Base-by-base conservation (phyloP, 257 asterid species). In the Orobanche coerulescens region DNA sequence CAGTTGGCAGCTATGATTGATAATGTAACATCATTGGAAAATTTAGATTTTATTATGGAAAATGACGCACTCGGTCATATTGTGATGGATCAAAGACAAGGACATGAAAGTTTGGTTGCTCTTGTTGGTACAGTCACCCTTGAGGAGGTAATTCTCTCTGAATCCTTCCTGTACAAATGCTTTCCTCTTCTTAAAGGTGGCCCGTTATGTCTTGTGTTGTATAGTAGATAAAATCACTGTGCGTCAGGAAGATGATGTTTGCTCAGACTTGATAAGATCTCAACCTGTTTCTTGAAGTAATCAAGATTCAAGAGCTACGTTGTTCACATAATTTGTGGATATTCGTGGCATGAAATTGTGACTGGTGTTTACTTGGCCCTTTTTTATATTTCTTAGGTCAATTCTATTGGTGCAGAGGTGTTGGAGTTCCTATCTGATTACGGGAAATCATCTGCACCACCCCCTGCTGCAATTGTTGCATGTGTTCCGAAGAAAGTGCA, bases 1-100 rank as follows among this genome's bases (percentile, higher is more conserved):
- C 99, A 93, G 65, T 72, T 89, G 79, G 99, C 99, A 28, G 94
- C 99, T 67, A 93, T 93, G 99, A 93, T 89, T 73, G 97, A 93
- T 69, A 93, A 93, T 51, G 87, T 93, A 61, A 79, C 99, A 62
- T 93, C 99, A 5, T 96, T 93, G 81, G 99, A 93, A 79, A 93
- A 93, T 76, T 81, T 93, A 66, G 97, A 93, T 75, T 89, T 93
- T 73, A 70, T 86, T 23, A 93, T 93, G 99, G 97, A 93, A 84
- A 89, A 92, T 69, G 99, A 86, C 79, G 97, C 97, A 61, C 96
- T 93, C 39, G 88, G 95, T 65, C 97, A 93, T 70, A 89, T 83
- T 54, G 87, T 93, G 64, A 93, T 89, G 99, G 99, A 93, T 78
- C 99, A 89, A 73, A 77, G 87, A 64, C 99, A 93, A 80, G 97